Conservation (phyloP, 2,329 filamentous ascomycete genomes). For the Ascochyta fabae region DNA sequence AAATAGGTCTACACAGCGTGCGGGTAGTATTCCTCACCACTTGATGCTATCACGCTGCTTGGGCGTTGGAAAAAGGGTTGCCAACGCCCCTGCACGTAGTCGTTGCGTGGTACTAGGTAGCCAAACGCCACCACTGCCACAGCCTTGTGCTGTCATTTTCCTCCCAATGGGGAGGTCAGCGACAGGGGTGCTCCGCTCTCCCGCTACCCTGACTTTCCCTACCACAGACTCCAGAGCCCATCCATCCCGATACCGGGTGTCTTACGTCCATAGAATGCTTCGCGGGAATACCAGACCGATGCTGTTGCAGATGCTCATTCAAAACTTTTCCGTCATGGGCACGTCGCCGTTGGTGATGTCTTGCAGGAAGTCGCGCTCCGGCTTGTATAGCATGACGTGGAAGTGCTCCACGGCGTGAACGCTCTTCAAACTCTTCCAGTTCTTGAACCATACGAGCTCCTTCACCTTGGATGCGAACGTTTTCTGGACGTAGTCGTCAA, state of each 20-base stretch:
- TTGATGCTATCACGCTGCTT: neutral
- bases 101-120: neutral
- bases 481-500: slow-evolving; percentile 72
- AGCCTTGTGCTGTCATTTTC: neutral
- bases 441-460: slow-evolving; percentile 80
- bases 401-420: slow-evolving; percentile 91
- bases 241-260: slow-evolving; percentile 4
- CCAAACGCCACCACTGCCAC: neutral
- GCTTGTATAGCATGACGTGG: slow-evolving; percentile 87
- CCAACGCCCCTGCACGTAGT: neutral
- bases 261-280: slow-evolving; percentile 3
- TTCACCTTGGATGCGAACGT: slow-evolving; percentile 67
- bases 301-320: neutral
- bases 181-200: slow-evolving; percentile 3
- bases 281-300: neutral
- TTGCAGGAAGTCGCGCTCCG: slow-evolving; percentile 71
- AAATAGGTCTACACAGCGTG: neutral
- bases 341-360: slow-evolving; percentile 77
- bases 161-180: neutral
- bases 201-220: neutral
- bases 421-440: slow-evolving; percentile 85
- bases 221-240: neutral
- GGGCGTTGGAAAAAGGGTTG: neutral
- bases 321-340: slow-evolving; percentile 58
- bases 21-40: slow-evolving; percentile 5